A percentile compares a stretch with the other conserved stretches of the same genome.
Evolutionary conservation across 192 early-diverging fungal genomes (phyloP).

Genomic region (Coemansia sp.): DNA sequence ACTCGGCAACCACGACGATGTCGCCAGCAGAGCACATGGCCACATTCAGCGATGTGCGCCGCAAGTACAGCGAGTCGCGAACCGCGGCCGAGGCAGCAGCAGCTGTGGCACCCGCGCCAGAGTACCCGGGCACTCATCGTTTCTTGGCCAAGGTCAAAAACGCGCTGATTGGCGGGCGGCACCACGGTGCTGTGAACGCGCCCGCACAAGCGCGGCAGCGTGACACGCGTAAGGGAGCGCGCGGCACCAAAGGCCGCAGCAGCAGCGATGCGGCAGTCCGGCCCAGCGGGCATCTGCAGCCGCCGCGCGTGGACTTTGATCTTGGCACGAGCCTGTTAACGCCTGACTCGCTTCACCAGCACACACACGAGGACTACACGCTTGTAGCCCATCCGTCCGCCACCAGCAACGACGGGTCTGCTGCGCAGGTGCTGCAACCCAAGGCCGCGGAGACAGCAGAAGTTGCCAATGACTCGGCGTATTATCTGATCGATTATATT

Average conservation of each 20-base stretch:
- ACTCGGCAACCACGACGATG: background rate
- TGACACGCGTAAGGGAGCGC: background rate
- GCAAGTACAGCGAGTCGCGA: slow-evolving; percentile 27
- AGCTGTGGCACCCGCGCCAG: slow-evolving; percentile 1
- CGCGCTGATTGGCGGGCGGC: slow-evolving; percentile 30
- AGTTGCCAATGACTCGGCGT: slow-evolving; percentile 27
- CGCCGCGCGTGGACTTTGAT: slow-evolving; percentile 46
- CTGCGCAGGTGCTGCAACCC: background rate
- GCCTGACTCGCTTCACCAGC: slow-evolving; percentile 37
- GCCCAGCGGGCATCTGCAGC: slow-evolving; percentile 5
- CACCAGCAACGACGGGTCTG: background rate
- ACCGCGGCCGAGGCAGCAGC: slow-evolving; percentile 8
- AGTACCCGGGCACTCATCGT: slow-evolving; percentile 31
- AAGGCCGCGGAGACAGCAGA: slow-evolving; percentile 3
- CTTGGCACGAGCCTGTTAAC: slow-evolving; percentile 41
- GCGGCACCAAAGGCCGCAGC: background rate
- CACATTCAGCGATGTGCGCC: slow-evolving; percentile 39
- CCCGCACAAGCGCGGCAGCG: slow-evolving; percentile 3
- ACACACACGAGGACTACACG: slow-evolving; percentile 15
- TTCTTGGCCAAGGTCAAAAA: slow-evolving; percentile 46
- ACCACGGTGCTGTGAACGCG: slow-evolving; percentile 1
- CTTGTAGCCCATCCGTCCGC: slow-evolving; percentile 8
- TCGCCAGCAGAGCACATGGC: slow-evolving; percentile 40
- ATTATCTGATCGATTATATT: slow-evolving; percentile 52
- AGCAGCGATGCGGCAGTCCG: slow-evolving; percentile 8